Percentiles rank a stretch among this genome's conserved stretches.
Conservation (phyloP, 2,329 filamentous ascomycete genomes). For the Akanthomyces dipterigenus region DNA sequence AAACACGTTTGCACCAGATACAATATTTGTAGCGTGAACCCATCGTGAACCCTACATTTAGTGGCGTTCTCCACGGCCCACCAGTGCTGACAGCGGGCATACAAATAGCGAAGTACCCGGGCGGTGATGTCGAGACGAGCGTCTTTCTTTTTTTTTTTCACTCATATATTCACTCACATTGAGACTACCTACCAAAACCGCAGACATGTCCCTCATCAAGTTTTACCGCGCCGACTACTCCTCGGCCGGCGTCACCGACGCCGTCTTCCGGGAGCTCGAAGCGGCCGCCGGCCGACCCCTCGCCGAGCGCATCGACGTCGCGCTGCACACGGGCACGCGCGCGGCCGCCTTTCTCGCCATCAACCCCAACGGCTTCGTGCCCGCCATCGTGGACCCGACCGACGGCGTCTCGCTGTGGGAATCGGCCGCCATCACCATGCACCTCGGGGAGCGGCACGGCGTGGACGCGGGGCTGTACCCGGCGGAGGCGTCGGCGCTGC, state of each 20-base stretch:
- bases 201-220: conserved; percentile 8
- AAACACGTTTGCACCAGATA: background rate
- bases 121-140: background rate
- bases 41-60: background rate
- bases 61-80: background rate
- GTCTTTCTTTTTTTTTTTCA: background rate
- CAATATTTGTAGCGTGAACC: background rate
- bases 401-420: conserved; percentile 10
- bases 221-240: conserved; percentile 12
- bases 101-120: background rate
- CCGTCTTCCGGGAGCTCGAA: conserved; percentile 12
- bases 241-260: conserved; percentile 10
- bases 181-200: background rate
- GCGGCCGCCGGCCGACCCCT: conserved; percentile 1
- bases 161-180: background rate
- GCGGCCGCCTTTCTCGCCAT: conserved; percentile 4
- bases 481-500: background rate
- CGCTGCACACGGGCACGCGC: background rate
- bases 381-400: conserved; percentile 9
- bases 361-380: conserved; percentile 14
- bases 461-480: conserved; percentile 1
- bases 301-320: conserved; percentile 6
- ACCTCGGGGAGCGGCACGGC: conserved; percentile 9
- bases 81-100: background rate
- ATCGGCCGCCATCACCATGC: conserved; percentile 13